Conservation (phyloP, 768 basidiomycete species). For the Tubosaeta sp. region DNA sequence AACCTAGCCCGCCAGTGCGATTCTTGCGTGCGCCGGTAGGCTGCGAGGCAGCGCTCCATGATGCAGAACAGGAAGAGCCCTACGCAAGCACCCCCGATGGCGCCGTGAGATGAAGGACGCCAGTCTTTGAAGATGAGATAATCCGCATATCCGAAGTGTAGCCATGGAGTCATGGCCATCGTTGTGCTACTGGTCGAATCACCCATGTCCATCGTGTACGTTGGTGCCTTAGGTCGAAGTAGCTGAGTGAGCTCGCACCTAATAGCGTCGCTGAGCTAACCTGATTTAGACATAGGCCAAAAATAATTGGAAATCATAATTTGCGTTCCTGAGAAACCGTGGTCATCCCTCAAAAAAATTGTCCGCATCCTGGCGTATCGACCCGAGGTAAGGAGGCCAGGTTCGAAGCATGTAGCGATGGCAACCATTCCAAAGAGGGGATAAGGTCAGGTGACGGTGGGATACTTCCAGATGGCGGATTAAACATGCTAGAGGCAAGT, state of each 20-base stretch:
- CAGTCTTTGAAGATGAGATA: constrained; percentile 63
- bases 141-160: constrained; percentile 68
- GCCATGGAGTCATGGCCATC: constrained; percentile 56
- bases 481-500: too few species aligned
- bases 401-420: too few species aligned
- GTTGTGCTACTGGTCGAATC: constrained; percentile 11
- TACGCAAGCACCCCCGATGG: constrained; percentile 72
- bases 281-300: constrained; percentile 2
- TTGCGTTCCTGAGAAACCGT: not conserved
- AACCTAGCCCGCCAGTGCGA: constrained; percentile 59
- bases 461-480: not conserved
- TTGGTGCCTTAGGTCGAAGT: not conserved
- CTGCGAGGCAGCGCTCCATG: constrained; percentile 66
- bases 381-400: too few species aligned
- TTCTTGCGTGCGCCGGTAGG: constrained; percentile 50
- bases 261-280: not conserved
- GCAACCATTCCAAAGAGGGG: not conserved
- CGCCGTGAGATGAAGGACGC: constrained; percentile 66
- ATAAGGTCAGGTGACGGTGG: constrained; percentile 11
- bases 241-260: too few species aligned
- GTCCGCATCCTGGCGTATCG: too few species aligned
- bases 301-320: not conserved
- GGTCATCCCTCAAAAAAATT: too few species aligned
- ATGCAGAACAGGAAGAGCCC: constrained; percentile 66
- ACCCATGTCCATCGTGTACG: constrained; percentile 1